Base-by-base conservation (phyloP, 495 filamentous ascomycete genomes). In the Penicillium fimorum region DNA sequence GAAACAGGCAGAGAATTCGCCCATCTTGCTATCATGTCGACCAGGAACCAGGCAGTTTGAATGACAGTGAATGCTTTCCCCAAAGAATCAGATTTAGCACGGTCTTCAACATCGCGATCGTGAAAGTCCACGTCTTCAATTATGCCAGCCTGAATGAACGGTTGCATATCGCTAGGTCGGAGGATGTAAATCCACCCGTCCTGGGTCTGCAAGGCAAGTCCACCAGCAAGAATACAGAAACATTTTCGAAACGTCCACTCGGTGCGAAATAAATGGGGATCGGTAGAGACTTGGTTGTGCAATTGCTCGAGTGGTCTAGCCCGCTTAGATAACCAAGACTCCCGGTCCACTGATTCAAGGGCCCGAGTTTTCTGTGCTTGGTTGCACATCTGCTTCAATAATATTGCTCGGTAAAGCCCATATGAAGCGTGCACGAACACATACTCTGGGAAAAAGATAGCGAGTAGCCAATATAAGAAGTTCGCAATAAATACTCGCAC, bases 121-220 rank as follows among this genome's bases (percentile, higher is more conserved):
- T 24, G 20, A 20, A 59, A 49, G 10, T 53, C 50, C 5, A 43
- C 29, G 33, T 27, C 32, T 9, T 49, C 27, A 27, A 55, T 25
- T 7, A 59, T 30, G 10, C 56, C 50, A 6, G 48, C 40, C 27
- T 59, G n/a, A 22, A 59, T 59, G 27, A 59, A 43, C 25, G 30
- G 13, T 35, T 27, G 20, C 29, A 59, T 49, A 9, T 53, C 15
- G 4, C 15, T 37, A 5, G 22, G 25, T 13, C 7, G 11, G 24
- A 59, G 38, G 24, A 15, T 42, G 10, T 59, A 59, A 1, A 59
- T n/a, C 56, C 56, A 59, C 13, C 47, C 22, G 37, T 59, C 56
- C 25, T 54, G 29, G 4, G 56, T 59, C 27, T 49, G 56, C 37
- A 59, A 44, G 17, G 24, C 33, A 10, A 59, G 22, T 25, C 56